Base-by-base conservation (phyloP, 768 basidiomycete genomes). In the Russula virescens region DNA sequence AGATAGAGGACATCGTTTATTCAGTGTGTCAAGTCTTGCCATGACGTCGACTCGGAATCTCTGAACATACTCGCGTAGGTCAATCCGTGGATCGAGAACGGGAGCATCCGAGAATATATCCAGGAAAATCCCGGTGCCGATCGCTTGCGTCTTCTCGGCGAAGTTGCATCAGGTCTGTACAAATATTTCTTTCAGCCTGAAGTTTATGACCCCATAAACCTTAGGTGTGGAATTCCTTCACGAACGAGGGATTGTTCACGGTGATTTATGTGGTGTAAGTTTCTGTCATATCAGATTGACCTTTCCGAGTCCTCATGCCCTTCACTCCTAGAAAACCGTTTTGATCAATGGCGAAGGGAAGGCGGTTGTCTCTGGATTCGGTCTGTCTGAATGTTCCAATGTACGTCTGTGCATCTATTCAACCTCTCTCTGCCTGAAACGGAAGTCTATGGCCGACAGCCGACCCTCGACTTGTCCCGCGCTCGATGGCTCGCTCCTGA, bases 321-420 rank as follows among this genome's bases (percentile, higher is more conserved):
- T 50, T 23, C 47, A 59, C 21, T 50, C 19, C 34, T 43, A 80
- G 81, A 74, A 75, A 42, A 82, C 79, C 64, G 71, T 82, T 42
- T 66, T 81, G 52, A 76, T 83, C 19, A 74, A 75, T 11, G 69
- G 71, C 16, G 68, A 73, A 28, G 76, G 76, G 10, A 69, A 71
- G 3, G 78, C 80, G 10, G 70, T 73, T 35, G 70, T 82, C 8
- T 75, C 76, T 25, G 80, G 80, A 61, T 82, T 81, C 66, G 78
- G 78, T 28, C 64, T 81, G 28, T 78, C 78, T 48, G 50, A n/a
- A 47, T 58, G 40, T 34, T 28, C 40, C 8, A 63, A 54, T 2
- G 57, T 58, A 54, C 21, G 51, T 58, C 10, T 21, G n/a, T 43
- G 26, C 21, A 16, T 34, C 21, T 48, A 28, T 13, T 45, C 21